These are phyloP conservation scores for Microbotryum silenes-acaulis DNA, from an alignment of 1,284 basidiomycete genomes.

Conservation along the genomic window DNA sequence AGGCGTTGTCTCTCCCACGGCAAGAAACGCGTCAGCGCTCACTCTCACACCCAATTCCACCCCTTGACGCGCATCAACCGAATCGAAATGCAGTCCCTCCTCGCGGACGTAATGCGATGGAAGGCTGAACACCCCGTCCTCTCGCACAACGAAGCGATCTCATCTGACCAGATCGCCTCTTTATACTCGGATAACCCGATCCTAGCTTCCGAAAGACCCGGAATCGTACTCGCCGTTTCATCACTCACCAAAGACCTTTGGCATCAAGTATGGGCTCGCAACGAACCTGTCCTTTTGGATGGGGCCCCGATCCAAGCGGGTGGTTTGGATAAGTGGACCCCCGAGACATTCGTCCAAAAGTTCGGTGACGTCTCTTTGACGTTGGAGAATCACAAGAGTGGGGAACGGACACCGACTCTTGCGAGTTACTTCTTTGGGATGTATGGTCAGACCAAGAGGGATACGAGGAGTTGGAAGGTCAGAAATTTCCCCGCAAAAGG, in stretches of 20 bases:
- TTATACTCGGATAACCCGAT: slow-evolving; percentile 7
- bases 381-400: slow-evolving; percentile 25
- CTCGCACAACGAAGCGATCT: background rate
- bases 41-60: slow-evolving; percentile 5
- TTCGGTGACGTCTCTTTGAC: slow-evolving; percentile 57
- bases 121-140: slow-evolving; percentile 1
- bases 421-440: slow-evolving; percentile 69
- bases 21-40: slow-evolving; percentile 18
- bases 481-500: background rate
- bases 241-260: slow-evolving; percentile 46
- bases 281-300: slow-evolving; percentile 67
- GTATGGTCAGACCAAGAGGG: slow-evolving; percentile 52
- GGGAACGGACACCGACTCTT: slow-evolving; percentile 39
- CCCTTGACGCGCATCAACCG: slow-evolving; percentile 6
- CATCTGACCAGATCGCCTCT: slow-evolving; percentile 6
- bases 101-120: slow-evolving; percentile 4
- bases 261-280: slow-evolving; percentile 59
- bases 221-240: slow-evolving; percentile 3
- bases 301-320: slow-evolving; percentile 51
- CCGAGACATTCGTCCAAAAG: slow-evolving; percentile 64
- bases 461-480: background rate
- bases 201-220: slow-evolving; percentile 2
- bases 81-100: slow-evolving; percentile 6
- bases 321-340: slow-evolving; percentile 57
- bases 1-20: slow-evolving; percentile 17